Base-by-base conservation (phyloP, 2,329 filamentous ascomycete species). In the Ophioceras dolichostomum region DNA sequence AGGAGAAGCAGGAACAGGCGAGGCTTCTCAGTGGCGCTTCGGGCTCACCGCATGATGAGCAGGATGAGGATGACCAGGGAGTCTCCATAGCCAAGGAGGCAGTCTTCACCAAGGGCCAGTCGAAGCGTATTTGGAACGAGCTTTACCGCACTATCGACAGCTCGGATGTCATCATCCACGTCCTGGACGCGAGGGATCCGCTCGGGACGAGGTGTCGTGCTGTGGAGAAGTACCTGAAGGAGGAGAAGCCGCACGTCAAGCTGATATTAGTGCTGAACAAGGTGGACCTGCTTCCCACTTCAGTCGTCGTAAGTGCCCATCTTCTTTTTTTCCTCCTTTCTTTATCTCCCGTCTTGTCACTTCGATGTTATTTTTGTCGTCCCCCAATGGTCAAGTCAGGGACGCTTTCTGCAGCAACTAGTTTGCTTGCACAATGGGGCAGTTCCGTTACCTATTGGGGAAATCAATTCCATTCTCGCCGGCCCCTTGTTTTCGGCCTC, bases 391-490 rank as follows among this genome's bases (percentile, higher is more conserved):
- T 66, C 62, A 70, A 65, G 87, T 91, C 86, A 93, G 91, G 89
- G 32, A 93, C 83, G 69, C 74, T 79, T 70, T 54, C 67, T 64
- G 64, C 76, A 71, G 65, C 41, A 64, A 60, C 29, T n/a, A n/a
- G n/a, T n/a, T n/a, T n/a, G n/a, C n/a, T 40, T 39, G 38, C 57
- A 60, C 70, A 59, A 78, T 91, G 84, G 81, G 79, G 79, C 76
- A 68, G 63, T 64, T 85, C 88, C 93, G 91, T 98, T 98, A 98
- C 84, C 86, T 82, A 77, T 85, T 95, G 91, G 91, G 80, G 96
- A 76, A 98, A 79, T 60, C 68, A 95, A 54, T 58, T 69, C 70
- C 69, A 68, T 65, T 70, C 78, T 82, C 80, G 76, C 19, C 70
- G 68, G 66, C 68, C 60, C 65, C 64, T 60, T 66, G 69, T 70